These are phyloP conservation scores for Microcera coccophila DNA, from an alignment of 2,329 filamentous ascomycete species.

Conservation along the genomic window DNA sequence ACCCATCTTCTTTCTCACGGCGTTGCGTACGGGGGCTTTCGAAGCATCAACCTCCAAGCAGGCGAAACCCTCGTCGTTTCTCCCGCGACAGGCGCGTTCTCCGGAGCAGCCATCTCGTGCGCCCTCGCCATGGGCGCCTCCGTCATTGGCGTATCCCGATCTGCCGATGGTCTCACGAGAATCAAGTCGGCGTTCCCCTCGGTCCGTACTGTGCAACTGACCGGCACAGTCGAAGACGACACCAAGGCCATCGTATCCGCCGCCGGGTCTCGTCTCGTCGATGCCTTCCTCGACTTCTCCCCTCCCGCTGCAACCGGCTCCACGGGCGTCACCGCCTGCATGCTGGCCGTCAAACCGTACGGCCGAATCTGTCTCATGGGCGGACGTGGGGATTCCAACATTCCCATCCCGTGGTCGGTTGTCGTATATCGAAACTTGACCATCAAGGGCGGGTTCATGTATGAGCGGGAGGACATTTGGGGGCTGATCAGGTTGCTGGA, in stretches of 20 bases:
- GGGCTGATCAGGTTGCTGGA: slow-evolving; percentile 13
- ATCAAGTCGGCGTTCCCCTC: slow-evolving; percentile 25
- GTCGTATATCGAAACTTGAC: slow-evolving; percentile 32
- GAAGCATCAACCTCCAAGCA: slow-evolving; percentile 39
- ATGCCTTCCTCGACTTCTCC: slow-evolving; percentile 46
- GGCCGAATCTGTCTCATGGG: slow-evolving; percentile 23
- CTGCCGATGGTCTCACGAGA: slow-evolving; percentile 30
- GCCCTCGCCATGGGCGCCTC: slow-evolving; percentile 49
- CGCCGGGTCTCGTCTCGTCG: slow-evolving; percentile 27
- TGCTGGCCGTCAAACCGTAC: slow-evolving; percentile 33
- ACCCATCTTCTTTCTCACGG: slow-evolving; percentile 32
- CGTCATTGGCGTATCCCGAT: slow-evolving; percentile 50
- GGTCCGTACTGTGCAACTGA: slow-evolving; percentile 39
- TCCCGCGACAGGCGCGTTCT: slow-evolving; percentile 48
- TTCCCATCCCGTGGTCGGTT: slow-evolving; percentile 15
- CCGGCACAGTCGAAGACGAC: slow-evolving; percentile 38
- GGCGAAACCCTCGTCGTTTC: slow-evolving; percentile 48
- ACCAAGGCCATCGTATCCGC: slow-evolving; percentile 30
- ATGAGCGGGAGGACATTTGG: slow-evolving; percentile 21
- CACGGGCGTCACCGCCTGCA: slow-evolving; percentile 36
- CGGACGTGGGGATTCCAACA: slow-evolving; percentile 28
- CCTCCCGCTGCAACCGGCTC: slow-evolving; percentile 36
- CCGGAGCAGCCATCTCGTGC: slow-evolving; percentile 43
- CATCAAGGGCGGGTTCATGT: slow-evolving; percentile 42
- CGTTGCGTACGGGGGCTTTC: slow-evolving; percentile 44